These are phyloP conservation scores for Ambrosia hybrid DNA, from an alignment of 140 eudicot species.

Conservation along the genomic window DNA sequence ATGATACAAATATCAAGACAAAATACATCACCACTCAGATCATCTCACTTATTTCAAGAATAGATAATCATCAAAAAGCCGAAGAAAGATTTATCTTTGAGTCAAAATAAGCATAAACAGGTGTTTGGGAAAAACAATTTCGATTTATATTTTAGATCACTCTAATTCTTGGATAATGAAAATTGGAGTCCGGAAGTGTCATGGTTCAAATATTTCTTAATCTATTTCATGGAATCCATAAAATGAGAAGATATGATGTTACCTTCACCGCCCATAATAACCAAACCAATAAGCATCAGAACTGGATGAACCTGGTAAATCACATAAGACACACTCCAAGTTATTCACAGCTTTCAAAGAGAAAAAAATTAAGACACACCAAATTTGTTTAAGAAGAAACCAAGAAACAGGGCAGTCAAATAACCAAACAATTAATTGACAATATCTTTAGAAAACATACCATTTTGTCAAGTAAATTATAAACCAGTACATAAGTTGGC, in stretches of 20 bases:
- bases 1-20: neutral
- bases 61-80: too few relatives aligned
- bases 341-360: slow-evolving; percentile 3
- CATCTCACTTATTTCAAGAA: too few relatives aligned
- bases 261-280: slow-evolving; percentile 97
- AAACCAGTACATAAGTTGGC: too few relatives aligned
- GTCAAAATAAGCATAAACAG: too few relatives aligned
- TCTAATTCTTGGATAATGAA: slow-evolving; percentile 11
- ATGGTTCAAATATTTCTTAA: neutral
- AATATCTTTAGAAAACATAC: neutral
- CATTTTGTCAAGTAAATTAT: neutral
- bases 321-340: slow-evolving; percentile 7
- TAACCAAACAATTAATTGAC: neutral
- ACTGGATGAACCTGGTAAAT: slow-evolving; percentile 89
- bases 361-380: neutral
- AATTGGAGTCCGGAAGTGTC: neutral
- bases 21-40: too few relatives aligned
- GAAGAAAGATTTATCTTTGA: too few relatives aligned
- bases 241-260: slow-evolving; percentile 8
- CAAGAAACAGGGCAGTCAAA: neutral
- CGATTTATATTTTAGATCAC: too few relatives aligned
- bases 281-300: slow-evolving; percentile 86
- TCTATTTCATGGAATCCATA: neutral
- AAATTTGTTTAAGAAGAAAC: neutral
- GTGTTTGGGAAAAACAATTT: too few relatives aligned